phyloP scores from a whole-genome alignment of 1,139 yeast genomes.

The Geotrichum carabidarum region DNA sequence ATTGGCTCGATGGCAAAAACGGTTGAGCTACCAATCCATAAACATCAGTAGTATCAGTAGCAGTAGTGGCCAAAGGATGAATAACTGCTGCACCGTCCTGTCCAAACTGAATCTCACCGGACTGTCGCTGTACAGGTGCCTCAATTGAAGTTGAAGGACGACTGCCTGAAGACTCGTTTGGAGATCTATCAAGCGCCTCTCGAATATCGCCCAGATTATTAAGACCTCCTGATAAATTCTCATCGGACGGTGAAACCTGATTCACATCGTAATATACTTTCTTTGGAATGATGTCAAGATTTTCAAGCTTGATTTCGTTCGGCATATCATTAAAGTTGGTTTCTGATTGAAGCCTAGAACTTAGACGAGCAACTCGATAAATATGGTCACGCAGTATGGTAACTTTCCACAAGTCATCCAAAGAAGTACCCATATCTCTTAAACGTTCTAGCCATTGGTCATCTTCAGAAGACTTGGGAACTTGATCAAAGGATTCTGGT shows the following conservation, averaged over 20 bases:
- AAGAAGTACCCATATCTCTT: slow-evolving; percentile 63
- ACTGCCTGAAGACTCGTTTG: neutral
- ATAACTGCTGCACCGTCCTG: slow-evolving; percentile 17
- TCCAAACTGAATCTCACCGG: slow-evolving; percentile 12
- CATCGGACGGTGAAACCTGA: slow-evolving; percentile 8
- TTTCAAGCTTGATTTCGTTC: slow-evolving; percentile 1
- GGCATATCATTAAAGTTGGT: slow-evolving; percentile 4
- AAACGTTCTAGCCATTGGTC: slow-evolving; percentile 68
- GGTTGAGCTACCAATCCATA: slow-evolving; percentile 30
- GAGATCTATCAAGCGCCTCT: neutral
- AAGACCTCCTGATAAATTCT: neutral
- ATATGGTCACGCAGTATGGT: slow-evolving; percentile 65
- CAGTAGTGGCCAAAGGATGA: slow-evolving; percentile 23
- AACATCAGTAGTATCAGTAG: slow-evolving; percentile 28
- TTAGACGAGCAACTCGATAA: slow-evolving; percentile 49
- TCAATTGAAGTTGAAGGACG: neutral
- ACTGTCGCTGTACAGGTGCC: neutral
- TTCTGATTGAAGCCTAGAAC: slow-evolving; percentile 19
- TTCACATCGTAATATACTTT: slow-evolving; percentile 1
- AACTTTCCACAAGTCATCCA: slow-evolving; percentile 78
- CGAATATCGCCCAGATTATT: slow-evolving; percentile 15
- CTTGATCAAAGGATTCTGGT: slow-evolving; percentile 17
- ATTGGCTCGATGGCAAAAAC: neutral
- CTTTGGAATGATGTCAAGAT: slow-evolving; percentile 2
- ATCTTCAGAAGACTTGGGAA: slow-evolving; percentile 48